Evolutionary conservation across 257 asterid species (phyloP).

Genomic region (Verbascum thapsus): DNA sequence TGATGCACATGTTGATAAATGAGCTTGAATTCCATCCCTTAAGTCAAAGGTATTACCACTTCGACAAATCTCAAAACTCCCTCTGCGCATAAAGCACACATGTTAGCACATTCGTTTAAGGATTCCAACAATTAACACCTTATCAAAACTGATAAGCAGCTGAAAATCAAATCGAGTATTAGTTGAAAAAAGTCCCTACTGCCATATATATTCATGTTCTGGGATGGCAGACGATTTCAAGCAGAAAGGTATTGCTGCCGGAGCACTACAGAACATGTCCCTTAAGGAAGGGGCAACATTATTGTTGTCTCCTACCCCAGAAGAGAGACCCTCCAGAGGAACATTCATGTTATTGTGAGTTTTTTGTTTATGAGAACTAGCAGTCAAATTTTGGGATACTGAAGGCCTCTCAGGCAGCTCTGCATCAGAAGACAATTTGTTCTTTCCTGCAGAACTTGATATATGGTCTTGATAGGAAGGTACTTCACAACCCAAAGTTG

Average conservation of each 20-base stretch:
- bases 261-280: slow-evolving; percentile 40
- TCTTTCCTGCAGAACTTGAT: slow-evolving; percentile 45
- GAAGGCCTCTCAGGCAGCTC: slow-evolving; percentile 53
- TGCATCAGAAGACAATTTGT: slow-evolving; percentile 32
- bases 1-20: slow-evolving; percentile 76
- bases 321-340: slow-evolving; percentile 45
- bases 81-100: slow-evolving; percentile 53
- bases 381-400: slow-evolving; percentile 27
- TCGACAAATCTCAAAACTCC: slow-evolving; percentile 70
- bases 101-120: slow-evolving; percentile 27
- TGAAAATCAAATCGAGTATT: slow-evolving; percentile 20
- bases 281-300: slow-evolving; percentile 36
- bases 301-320: slow-evolving; percentile 43
- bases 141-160: slow-evolving; percentile 13
- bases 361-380: slow-evolving; percentile 47
- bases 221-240: slow-evolving; percentile 60
- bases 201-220: slow-evolving; percentile 77
- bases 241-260: slow-evolving; percentile 41
- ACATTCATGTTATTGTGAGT: slow-evolving; percentile 33
- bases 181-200: slow-evolving; percentile 55
- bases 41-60: slow-evolving; percentile 48
- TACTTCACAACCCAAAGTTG: slow-evolving; percentile 42
- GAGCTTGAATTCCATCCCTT: slow-evolving; percentile 88
- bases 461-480: slow-evolving; percentile 44
- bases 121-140: slow-evolving; percentile 20